A percentile compares a stretch with the other conserved stretches of the same genome.
Evolutionary conservation across 2,329 filamentous ascomycete genomes (phyloP).

Genomic region (Teratosphaeriaceae sp.): DNA sequence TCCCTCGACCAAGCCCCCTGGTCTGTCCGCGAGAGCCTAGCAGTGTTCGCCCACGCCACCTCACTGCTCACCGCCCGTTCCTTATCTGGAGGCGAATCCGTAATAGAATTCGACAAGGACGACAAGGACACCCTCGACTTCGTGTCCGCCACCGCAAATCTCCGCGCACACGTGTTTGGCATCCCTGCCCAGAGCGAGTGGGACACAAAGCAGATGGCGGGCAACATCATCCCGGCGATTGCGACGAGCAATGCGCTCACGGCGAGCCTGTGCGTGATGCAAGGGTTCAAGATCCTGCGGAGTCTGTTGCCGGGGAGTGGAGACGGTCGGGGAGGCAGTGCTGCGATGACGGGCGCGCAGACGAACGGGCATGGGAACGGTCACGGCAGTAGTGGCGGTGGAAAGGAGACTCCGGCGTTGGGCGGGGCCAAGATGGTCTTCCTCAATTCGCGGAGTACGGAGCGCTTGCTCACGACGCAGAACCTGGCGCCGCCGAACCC

Average conservation of each 20-base stretch:
- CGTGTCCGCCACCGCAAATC: constrained; percentile 82
- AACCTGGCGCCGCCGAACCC: constrained; percentile 61
- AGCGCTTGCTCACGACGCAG: constrained; percentile 53
- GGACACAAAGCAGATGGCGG: constrained; percentile 97
- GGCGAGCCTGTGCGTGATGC: constrained; percentile 82
- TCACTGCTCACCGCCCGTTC: constrained; percentile 68
- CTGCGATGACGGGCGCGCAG: too few species aligned
- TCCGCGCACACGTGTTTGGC: constrained; percentile 81
- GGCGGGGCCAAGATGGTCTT: constrained; percentile 66
- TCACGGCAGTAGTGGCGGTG: constrained; percentile 8
- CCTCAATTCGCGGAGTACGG: constrained; percentile 60
- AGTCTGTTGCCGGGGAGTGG: too few species aligned
- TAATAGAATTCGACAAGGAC: constrained; percentile 92
- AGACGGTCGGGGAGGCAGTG: too few species aligned
- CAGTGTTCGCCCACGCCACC: constrained; percentile 80
- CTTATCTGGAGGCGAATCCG: constrained; percentile 49
- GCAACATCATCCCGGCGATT: constrained; percentile 97
- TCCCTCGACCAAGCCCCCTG: constrained; percentile 65
- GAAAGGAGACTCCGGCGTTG: constrained; percentile 13
- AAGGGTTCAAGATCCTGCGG: constrained; percentile 84
- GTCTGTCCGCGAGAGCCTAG: constrained; percentile 76
- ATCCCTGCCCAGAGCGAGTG: constrained; percentile 88
- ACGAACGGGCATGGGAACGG: too few species aligned
- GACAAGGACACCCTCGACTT: constrained; percentile 94
- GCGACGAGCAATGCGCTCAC: constrained; percentile 97